Evolutionary conservation across 371 early-diverging fungal genomes (phyloP), one percentile per base, ranked within the genome.

Genomic region (Coemansia sp.): DNA sequence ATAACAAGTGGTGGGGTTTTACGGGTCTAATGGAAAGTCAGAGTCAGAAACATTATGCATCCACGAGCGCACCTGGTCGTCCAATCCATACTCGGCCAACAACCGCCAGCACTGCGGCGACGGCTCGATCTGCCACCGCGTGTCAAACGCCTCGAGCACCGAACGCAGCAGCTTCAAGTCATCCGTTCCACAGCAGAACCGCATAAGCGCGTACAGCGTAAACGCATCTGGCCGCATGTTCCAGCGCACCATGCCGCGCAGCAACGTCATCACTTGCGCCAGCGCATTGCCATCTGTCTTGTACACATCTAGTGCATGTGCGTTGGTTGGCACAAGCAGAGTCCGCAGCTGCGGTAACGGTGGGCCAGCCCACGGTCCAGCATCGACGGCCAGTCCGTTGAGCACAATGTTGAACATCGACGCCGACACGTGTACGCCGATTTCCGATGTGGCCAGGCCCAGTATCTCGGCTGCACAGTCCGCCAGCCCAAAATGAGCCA

Each of bases 201-300:
- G 33, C 20, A 67, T 62, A 33, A 75, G 56, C 6, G 71, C 72
- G n/a, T 57, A 60, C 33, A 75, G 64, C 28, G 75, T 64, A 7
- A 30, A 14, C 18, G 33, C 48, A 20, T 75, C 75, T 8, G 75
- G 75, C 25, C 21, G 37, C 21, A 71, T 6, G 6, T 48, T 23
- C 72, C 72, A 71, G 9, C 65, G 71, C 50, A 23, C 52, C 68
- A 75, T 64, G 3, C 72, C 77, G 16, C 68, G 72, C 59, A 75
- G 14, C 52, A 71, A 39, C 58, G 59, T 56, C 39, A 52, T 11
- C 48, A 59, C 20, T 18, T 59, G 59, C 11, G 39, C 50, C 12
- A 39, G 30, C 30, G 56, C 28, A 6, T 18, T 40, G 2, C 25
- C 23, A 21, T 40, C 44, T 30, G 50, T 12, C n/a, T 42, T 23